phyloP scores from a whole-genome alignment of 768 basidiomycete genomes.

The Hypsizygus marmoreus region DNA sequence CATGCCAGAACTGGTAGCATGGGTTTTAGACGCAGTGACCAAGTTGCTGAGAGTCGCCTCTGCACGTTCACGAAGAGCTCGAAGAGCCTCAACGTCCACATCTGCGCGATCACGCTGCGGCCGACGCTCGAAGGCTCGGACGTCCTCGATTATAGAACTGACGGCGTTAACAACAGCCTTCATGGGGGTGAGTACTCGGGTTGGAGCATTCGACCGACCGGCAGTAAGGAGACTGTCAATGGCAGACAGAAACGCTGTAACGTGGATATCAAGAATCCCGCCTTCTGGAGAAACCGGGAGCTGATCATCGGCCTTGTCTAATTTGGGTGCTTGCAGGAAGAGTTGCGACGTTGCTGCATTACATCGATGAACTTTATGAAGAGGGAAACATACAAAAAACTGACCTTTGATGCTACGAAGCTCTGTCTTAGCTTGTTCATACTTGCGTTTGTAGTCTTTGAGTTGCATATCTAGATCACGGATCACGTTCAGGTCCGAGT shows the following conservation, averaged over 20 bases:
- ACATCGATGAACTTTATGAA: neutral
- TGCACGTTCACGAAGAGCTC: conserved; percentile 68
- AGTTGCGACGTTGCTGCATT: conserved; percentile 89
- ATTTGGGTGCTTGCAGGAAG: conserved; percentile 78
- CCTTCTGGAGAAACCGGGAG: conserved; percentile 87
- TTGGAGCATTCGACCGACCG: conserved; percentile 85
- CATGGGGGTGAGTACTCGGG: conserved; percentile 89
- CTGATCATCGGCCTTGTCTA: conserved; percentile 73
- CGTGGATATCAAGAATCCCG: conserved; percentile 84
- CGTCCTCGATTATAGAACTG: conserved; percentile 84
- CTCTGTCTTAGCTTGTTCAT: conserved; percentile 94
- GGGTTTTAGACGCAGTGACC: conserved; percentile 85
- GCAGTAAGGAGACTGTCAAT: conserved; percentile 85
- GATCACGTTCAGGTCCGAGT: conserved; percentile 75
- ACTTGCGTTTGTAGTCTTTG: conserved; percentile 93
- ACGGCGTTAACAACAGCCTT: conserved; percentile 91
- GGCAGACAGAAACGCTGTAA: conserved; percentile 90
- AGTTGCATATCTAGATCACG: conserved; percentile 79
- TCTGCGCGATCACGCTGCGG: conserved; percentile 57
- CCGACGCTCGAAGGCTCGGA: conserved; percentile 74
- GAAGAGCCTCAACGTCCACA: conserved; percentile 67
- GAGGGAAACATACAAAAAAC: conserved; percentile 16
- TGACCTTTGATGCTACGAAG: conserved; percentile 90
- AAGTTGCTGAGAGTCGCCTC: conserved; percentile 91
- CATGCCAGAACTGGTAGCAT: conserved; percentile 89